Evolutionary conservation across 2,329 filamentous ascomycete genomes (phyloP), one percentile per base, ranked within the genome.

Genomic region (Pseudocercospora fuligena): DNA sequence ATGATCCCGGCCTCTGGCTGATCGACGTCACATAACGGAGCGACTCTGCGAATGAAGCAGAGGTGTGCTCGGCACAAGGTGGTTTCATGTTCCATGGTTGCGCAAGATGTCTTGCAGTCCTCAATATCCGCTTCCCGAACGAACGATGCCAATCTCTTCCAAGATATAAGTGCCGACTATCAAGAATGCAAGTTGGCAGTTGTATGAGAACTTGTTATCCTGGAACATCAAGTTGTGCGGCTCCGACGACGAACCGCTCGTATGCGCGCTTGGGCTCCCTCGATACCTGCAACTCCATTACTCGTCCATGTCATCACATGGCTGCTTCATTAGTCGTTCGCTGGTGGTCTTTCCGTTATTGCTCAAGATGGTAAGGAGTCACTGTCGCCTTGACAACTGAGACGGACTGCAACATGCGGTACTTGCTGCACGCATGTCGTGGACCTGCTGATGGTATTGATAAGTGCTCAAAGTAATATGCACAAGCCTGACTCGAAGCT

Each of bases 401-500:
- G 36, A 40, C 11, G 36, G 14, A 33, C 16, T 43, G 36, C 33
- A 14, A 14, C 33, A 36, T 11, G 33, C 12, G 12, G 14, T 40
- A n/a, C 25, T 3, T 25, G 46, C 23, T 51, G 47, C 23, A 25
- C 47, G 11, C 23, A 51, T 51, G 23, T 23, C 27, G 51, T 31
- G 51, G 12, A 31, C 23, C 51, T 56, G 23, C 51, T 56, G 51
- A 16, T 11, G 11, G 6, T 11, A 5, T n/a, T 43, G 16, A 43
- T 19, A 19, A 40, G 40, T 9, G 40, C 40, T 43, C 40, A 43
- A 19, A 43, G 40, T 43, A n/a, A 16, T 56, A 33, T 56, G 27
- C 16, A 56, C 33, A 56, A 56, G 23, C 51, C 51, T 56, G 51
- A 56, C 51, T 56, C 51, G 27, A 31, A n/a, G 16, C 27, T 27